phyloP scores from a whole-genome alignment of 805 yeast genomes.

The Candida boleticola region DNA sequence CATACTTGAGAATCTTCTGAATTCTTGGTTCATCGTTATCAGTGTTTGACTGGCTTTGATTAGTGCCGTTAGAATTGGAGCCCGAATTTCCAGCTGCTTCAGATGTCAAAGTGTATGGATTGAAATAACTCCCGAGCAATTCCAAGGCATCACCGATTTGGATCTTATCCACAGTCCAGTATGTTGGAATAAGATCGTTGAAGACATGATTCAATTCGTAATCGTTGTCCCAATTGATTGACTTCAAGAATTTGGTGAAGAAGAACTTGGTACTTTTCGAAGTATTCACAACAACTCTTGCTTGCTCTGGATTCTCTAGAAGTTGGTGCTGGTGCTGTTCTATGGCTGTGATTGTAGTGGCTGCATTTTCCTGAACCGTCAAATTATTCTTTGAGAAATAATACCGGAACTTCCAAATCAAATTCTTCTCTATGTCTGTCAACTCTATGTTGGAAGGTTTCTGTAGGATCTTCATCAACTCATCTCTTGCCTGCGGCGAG shows the following conservation, averaged over 20 bases:
- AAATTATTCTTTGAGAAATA: slow-evolving; percentile 49
- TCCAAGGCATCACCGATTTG: slow-evolving; percentile 87
- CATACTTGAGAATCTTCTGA: slow-evolving; percentile 29
- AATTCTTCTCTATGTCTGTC: slow-evolving; percentile 77
- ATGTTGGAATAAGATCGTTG: slow-evolving; percentile 58
- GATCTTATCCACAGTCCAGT: slow-evolving; percentile 63
- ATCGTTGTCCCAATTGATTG: slow-evolving; percentile 86
- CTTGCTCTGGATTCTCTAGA: slow-evolving; percentile 3
- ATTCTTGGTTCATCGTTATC: slow-evolving; percentile 19
- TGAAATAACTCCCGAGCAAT: slow-evolving; percentile 74
- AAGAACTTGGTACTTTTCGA: slow-evolving; percentile 50
- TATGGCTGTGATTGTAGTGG: slow-evolving; percentile 11
- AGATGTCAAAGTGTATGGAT: slow-evolving; percentile 37
- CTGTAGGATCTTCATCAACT: slow-evolving; percentile 61
- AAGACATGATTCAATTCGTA: slow-evolving; percentile 77
- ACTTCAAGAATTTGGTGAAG: slow-evolving; percentile 78
- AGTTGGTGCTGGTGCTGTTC: slow-evolving; percentile 9
- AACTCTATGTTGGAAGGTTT: slow-evolving; percentile 84
- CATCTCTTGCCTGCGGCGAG: slow-evolving; percentile 75
- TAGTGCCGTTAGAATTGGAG: slow-evolving; percentile 4
- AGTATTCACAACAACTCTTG: slow-evolving; percentile 28
- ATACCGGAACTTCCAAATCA: slow-evolving; percentile 89
- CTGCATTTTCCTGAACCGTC: slow-evolving; percentile 45
- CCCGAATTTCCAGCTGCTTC: slow-evolving; percentile 4
- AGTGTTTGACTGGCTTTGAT: neutral